These are phyloP conservation scores for Daldinia decipiens DNA, from an alignment of 495 filamentous ascomycete species.

Conservation along the genomic window DNA sequence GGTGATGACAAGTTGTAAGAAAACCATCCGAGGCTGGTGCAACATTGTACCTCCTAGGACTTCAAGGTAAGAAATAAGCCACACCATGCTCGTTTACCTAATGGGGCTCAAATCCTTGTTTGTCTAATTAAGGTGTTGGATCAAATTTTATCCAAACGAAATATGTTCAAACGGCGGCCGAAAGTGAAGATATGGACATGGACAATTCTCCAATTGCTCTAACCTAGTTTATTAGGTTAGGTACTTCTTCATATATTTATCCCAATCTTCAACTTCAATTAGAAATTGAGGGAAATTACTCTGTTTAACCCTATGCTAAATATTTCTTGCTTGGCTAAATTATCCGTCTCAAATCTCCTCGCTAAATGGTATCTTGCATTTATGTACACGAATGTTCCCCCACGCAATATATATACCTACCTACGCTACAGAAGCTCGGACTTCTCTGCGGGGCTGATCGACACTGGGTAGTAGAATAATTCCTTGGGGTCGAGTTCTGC, in stretches of 20 bases:
- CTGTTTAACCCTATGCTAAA: neutral
- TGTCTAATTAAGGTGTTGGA: neutral
- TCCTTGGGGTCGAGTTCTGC: constrained; percentile 64
- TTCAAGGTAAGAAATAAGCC: neutral
- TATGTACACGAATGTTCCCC: constrained; percentile 23
- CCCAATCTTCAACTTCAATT: no score
- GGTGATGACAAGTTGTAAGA: neutral
- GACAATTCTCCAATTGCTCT: no score
- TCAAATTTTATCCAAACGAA: neutral
- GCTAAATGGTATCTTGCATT: constrained; percentile 26
- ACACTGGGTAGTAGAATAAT: constrained; percentile 72
- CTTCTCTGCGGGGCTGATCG: constrained; percentile 53
- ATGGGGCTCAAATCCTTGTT: neutral
- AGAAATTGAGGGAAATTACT: no score
- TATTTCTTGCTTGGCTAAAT: neutral
- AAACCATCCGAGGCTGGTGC: no score
- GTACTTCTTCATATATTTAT: no score
- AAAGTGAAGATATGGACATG: no score
- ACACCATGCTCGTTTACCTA: neutral
- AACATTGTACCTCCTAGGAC: no score
- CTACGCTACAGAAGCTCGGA: constrained; percentile 19
- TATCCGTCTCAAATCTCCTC: neutral
- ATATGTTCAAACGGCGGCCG: no score
- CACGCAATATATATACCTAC: constrained; percentile 4
- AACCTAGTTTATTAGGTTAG: no score